These are phyloP conservation scores for Trifolium subterraneum DNA, from an alignment of 306 rosid genomes.

Conservation along the genomic window DNA sequence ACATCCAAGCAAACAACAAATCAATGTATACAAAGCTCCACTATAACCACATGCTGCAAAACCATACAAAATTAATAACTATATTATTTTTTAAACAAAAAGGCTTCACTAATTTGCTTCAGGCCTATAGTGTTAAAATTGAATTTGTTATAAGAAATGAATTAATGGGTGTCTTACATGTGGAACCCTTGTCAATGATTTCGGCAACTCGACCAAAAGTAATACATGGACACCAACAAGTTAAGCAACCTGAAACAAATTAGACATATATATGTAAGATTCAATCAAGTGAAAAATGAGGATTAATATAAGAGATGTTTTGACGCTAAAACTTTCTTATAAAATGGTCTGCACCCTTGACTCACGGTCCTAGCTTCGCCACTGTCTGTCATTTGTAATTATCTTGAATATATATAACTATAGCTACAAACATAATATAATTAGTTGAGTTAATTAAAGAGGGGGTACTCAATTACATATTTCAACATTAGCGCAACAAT, in stretches of 20 bases:
- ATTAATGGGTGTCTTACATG: constrained; percentile 49
- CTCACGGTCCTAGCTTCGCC: too few relatives aligned
- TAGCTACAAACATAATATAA: neutral
- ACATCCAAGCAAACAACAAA: constrained; percentile 49
- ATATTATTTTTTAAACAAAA: too few relatives aligned
- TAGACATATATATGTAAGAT: neutral
- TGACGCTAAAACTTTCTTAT: too few relatives aligned
- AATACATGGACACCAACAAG: constrained; percentile 75
- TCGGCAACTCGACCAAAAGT: constrained; percentile 76
- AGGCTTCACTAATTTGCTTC: too few relatives aligned
- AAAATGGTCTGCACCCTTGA: too few relatives aligned
- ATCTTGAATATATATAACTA: neutral
- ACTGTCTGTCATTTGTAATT: too few relatives aligned
- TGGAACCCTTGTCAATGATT: constrained; percentile 71
- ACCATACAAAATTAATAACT: too few relatives aligned
- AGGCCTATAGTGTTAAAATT: too few relatives aligned
- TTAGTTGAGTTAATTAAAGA: neutral
- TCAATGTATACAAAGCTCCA: too few relatives aligned
- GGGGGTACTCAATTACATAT: constrained; percentile 38
- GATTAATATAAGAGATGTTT: too few relatives aligned
- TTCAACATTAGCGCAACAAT: constrained; percentile 54
- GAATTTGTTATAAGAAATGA: neutral
- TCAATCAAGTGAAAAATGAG: neutral
- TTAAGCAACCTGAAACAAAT: constrained; percentile 61
- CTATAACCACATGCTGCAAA: too few relatives aligned